These are phyloP conservation scores for Dovyalis caffra DNA, from an alignment of 345 rosid genomes.

Conservation along the genomic window DNA sequence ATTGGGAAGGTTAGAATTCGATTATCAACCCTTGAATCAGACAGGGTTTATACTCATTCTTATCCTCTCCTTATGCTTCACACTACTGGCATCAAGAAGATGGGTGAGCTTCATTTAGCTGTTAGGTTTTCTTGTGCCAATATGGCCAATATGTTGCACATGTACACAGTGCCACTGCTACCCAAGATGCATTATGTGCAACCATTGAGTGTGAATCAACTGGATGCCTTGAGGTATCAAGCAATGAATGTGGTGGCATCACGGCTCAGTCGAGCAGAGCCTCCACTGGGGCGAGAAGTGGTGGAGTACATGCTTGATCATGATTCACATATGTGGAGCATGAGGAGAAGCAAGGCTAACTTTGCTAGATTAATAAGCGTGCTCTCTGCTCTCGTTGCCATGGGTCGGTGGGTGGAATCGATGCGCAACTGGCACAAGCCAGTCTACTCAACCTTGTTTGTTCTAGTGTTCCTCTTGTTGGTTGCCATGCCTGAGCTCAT, in stretches of 20 bases:
- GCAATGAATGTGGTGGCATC: slow-evolving; percentile 61
- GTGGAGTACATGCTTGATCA: slow-evolving; percentile 77
- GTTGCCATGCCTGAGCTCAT: slow-evolving; percentile 53
- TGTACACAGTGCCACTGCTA: slow-evolving; percentile 51
- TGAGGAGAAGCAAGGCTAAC: slow-evolving; percentile 82
- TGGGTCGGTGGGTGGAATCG: slow-evolving; percentile 37
- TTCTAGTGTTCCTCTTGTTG: slow-evolving; percentile 37
- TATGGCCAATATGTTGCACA: slow-evolving; percentile 55
- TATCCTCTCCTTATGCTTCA: slow-evolving; percentile 69
- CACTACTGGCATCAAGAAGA: slow-evolving; percentile 59
- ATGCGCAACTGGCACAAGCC: slow-evolving; percentile 59
- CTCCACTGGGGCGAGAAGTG: slow-evolving; percentile 65
- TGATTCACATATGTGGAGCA: slow-evolving; percentile 77
- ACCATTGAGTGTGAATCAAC: slow-evolving; percentile 51
- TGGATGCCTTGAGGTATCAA: slow-evolving; percentile 59
- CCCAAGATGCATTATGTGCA: slow-evolving; percentile 74
- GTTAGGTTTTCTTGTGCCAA: slow-evolving; percentile 63
- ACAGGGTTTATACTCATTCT: slow-evolving; percentile 70
- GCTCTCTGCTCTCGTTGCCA: slow-evolving; percentile 42
- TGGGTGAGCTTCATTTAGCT: slow-evolving; percentile 75
- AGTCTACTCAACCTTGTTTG: slow-evolving; percentile 47
- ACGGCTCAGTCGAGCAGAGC: slow-evolving; percentile 62
- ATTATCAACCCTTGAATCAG: slow-evolving; percentile 54
- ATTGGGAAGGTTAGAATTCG: slow-evolving; percentile 73
- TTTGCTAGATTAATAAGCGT: slow-evolving; percentile 56